Conservation (phyloP, 2,329 filamentous ascomycete species). For the Berkeleyomyces basicola region DNA sequence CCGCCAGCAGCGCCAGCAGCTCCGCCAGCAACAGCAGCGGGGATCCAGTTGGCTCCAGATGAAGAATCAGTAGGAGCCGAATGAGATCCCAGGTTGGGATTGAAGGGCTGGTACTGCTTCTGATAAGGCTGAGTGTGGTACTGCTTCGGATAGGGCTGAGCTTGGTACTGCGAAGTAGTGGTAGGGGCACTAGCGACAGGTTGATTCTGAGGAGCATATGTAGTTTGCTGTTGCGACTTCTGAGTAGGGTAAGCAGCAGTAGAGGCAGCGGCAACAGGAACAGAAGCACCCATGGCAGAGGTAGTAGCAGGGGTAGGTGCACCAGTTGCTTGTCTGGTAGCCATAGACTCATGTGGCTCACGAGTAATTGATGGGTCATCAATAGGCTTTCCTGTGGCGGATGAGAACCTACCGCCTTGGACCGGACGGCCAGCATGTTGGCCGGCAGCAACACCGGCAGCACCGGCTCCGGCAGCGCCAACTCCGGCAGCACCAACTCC, state of each 20-base stretch:
- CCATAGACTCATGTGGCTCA: background rate
- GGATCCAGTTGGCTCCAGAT: background rate
- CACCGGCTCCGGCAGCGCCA: background rate
- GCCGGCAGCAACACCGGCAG: background rate
- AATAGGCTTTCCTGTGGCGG: background rate
- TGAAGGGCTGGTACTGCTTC: background rate
- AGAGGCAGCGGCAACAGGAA: background rate
- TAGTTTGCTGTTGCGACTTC: conserved; percentile 1
- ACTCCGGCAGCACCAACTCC: background rate
- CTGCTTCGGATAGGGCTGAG: background rate
- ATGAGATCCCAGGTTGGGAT: background rate
- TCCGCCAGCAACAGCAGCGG: background rate
- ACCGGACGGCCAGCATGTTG: background rate
- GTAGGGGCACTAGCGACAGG: background rate
- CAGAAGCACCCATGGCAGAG: background rate
- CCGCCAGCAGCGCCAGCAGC: conserved; percentile 1
- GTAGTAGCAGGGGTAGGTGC: background rate
- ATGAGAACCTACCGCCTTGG: background rate
- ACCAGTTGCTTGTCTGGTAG: background rate
- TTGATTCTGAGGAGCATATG: background rate
- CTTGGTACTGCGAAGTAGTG: background rate
- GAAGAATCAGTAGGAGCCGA: background rate
- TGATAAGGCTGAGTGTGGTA: background rate
- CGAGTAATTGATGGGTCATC: background rate
- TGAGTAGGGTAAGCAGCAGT: background rate